A percentile compares a stretch with the other conserved stretches of the same genome.
phyloP scores from a whole-genome alignment of 257 asterid genomes.

The Cynanchum wilfordii region DNA sequence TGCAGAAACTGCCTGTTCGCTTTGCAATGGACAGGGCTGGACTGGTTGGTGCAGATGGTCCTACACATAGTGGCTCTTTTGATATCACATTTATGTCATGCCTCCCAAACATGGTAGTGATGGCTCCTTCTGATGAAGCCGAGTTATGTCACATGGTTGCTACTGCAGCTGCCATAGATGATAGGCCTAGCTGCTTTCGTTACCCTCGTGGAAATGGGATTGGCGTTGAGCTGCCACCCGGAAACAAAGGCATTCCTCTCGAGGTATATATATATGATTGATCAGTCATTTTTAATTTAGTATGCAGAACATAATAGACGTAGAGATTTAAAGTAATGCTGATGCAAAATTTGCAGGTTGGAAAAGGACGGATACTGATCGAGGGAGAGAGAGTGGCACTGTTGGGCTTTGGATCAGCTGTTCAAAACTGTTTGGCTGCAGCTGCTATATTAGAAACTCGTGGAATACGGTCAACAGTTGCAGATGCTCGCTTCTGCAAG shows the following conservation, averaged over 20 bases:
- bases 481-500: conserved; percentile 96
- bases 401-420: conserved; percentile 81
- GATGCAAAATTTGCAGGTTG: conserved; percentile 42
- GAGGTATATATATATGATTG: conserved; percentile 42
- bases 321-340: neutral
- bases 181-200: conserved; percentile 86
- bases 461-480: conserved; percentile 66
- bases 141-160: conserved; percentile 96
- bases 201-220: conserved; percentile 88
- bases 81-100: conserved; percentile 89
- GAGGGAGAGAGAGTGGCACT: conserved; percentile 97
- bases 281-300: neutral
- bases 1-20: conserved; percentile 94
- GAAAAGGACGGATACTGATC: conserved; percentile 66
- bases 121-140: conserved; percentile 94
- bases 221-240: conserved; percentile 66
- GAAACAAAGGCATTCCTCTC: conserved; percentile 82
- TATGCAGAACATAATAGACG: neutral
- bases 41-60: conserved; percentile 94
- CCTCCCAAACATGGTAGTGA: conserved; percentile 99
- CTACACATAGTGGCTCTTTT: conserved; percentile 90
- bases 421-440: conserved; percentile 84
- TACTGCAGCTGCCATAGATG: conserved; percentile 90
- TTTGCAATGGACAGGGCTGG: conserved; percentile 98
- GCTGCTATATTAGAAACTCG: conserved; percentile 55